Base-by-base conservation (phyloP, 257 asterid genomes). In the Marsdenia floribunda region DNA sequence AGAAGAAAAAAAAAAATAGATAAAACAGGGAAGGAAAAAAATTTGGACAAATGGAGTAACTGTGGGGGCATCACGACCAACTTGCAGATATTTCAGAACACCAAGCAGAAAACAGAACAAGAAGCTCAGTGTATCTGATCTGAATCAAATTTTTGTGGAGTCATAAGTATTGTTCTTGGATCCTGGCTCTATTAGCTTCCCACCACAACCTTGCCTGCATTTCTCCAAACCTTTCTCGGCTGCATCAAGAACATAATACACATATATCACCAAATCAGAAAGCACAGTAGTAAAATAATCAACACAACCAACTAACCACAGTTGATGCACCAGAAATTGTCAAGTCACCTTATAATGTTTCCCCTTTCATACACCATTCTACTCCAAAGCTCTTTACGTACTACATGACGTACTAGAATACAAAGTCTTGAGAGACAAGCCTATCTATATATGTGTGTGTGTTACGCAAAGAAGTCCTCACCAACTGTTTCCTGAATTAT, bases 141-240 rank as follows among this genome's bases (percentile, higher is more conserved):
- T 14, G 9, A 2, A 55, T 63, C 37, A 22, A 61, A 9, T 3
- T 54, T 52, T 49, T 13, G 38, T 22, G 14, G 29, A 29, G 26
- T 91, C 88, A 94, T 81, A 94, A 81, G 87, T 91, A 94, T 70
- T 91, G 98, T 73, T 87, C 89, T 79, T 94, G 98, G 71, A 94
- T 91, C 81, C 98, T 84, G 66, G 93, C 82, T 89, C 89, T 83
- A 85, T 94, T 92, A 71, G 81, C 95, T 82, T 92, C 98, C 98
- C 98, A 94, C 98, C 98, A 94, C 80, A 84, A 68, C 84, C 97
- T 86, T 61, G 98, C 98, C 52, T 94, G 97, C 91, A 75, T 88
- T 87, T 94, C 98, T 70, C 92, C 96, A 47, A 94, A 94, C 78
- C 68, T 88, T 83, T 94, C 98, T 59, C 98, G 97, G 83, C 98